Percentiles rank a stretch among this genome's conserved stretches.
phyloP scores from a whole-genome alignment of 2,329 filamentous ascomycete genomes.

The Coniosporium tulheliwenetii region DNA sequence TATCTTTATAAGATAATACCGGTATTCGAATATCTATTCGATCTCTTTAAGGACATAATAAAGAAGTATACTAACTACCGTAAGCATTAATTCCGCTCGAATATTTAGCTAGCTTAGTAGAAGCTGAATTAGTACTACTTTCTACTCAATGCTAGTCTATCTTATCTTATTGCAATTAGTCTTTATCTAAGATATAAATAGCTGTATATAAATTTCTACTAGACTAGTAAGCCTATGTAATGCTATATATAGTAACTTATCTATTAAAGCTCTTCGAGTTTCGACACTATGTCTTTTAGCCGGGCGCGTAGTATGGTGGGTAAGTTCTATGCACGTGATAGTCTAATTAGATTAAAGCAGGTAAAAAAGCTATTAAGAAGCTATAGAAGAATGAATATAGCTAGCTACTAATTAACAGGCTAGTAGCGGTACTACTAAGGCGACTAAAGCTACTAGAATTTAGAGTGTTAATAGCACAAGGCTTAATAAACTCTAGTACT shows the following conservation, averaged over 20 bases:
- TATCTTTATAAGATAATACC: not conserved
- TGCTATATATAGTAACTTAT: too few relatives aligned
- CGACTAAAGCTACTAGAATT: not conserved
- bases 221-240: not conserved
- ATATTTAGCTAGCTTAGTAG: not conserved
- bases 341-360: not conserved
- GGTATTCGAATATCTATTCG: conserved; percentile 1
- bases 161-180: not conserved
- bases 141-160: too few relatives aligned
- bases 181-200: not conserved
- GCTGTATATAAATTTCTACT: not conserved
- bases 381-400: not conserved
- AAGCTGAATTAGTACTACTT: too few relatives aligned
- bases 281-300: too few relatives aligned
- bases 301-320: too few relatives aligned
- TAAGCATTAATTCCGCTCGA: not conserved
- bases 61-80: not conserved
- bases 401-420: not conserved
- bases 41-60: not conserved
- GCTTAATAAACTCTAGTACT: too few relatives aligned
- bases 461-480: not conserved
- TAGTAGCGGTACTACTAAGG: not conserved
- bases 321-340: too few relatives aligned
- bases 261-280: too few relatives aligned
- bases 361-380: too few relatives aligned